Evolutionary conservation across 495 filamentous ascomycete species (phyloP).

Genomic region (Tuber borchii): DNA sequence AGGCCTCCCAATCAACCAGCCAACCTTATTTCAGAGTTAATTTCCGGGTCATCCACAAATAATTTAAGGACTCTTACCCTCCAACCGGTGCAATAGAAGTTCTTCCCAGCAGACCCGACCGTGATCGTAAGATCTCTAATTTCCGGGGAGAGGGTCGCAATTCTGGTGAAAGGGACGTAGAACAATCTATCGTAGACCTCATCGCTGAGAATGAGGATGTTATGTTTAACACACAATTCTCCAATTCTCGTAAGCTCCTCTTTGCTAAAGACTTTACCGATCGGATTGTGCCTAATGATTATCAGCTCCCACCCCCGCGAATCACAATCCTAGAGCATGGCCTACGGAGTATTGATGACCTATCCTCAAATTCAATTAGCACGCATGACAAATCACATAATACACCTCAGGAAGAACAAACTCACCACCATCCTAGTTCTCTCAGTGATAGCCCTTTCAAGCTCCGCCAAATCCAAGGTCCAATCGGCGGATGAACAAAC

Average conservation of each 20-base stretch:
- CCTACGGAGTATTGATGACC: slow-evolving; percentile 47
- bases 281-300: slow-evolving; percentile 67
- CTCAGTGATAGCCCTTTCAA: slow-evolving; percentile 77
- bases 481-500: slow-evolving; percentile 82
- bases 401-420: slow-evolving; percentile 22
- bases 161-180: slow-evolving; percentile 89
- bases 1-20: slow-evolving; percentile 81
- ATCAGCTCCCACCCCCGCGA: slow-evolving; percentile 7
- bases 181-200: slow-evolving; percentile 94
- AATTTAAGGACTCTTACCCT: slow-evolving; percentile 58
- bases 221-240: slow-evolving; percentile 82
- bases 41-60: neutral
- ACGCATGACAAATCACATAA: neutral
- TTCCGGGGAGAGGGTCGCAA: slow-evolving; percentile 80
- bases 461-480: slow-evolving; percentile 72
- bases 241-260: slow-evolving; percentile 80
- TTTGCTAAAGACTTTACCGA: slow-evolving; percentile 86
- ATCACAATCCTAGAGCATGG: slow-evolving; percentile 27
- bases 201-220: slow-evolving; percentile 91
- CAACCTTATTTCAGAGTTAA: slow-evolving; percentile 22
- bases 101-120: slow-evolving; percentile 92
- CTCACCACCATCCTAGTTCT: slow-evolving; percentile 93
- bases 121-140: slow-evolving; percentile 81
- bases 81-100: slow-evolving; percentile 97
- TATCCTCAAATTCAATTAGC: slow-evolving; percentile 13